Percentiles rank a stretch among this genome's conserved stretches.
Evolutionary conservation across 2,329 filamentous ascomycete species (phyloP).

Genomic region (Lachnellula arida): DNA sequence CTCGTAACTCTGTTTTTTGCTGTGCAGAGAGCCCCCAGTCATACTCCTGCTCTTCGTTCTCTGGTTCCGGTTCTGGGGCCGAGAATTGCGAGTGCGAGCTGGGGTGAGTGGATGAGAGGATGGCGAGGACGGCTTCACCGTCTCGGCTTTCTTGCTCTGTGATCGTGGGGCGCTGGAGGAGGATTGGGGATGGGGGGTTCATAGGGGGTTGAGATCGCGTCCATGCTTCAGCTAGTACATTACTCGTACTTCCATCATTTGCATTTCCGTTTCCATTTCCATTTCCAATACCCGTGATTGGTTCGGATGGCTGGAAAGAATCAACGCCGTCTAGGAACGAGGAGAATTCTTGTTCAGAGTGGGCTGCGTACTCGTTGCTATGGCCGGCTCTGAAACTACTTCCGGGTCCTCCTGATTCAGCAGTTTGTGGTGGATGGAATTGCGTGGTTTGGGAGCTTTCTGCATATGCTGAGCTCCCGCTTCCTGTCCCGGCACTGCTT

Average conservation of each 20-base stretch:
- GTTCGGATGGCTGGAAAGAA: constrained; percentile 22
- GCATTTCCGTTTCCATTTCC: background rate
- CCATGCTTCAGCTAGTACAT: constrained; percentile 20
- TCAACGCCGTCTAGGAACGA: constrained; percentile 28
- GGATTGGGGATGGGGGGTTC: background rate
- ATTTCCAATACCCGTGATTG: background rate
- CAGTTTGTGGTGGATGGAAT: background rate
- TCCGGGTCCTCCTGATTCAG: background rate
- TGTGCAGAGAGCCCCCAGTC: constrained; percentile 28
- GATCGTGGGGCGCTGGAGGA: constrained; percentile 7
- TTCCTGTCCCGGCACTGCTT: constrained; percentile 12
- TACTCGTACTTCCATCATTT: background rate
- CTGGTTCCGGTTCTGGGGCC: constrained; percentile 19
- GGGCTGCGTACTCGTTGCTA: constrained; percentile 20
- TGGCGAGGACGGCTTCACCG: constrained; percentile 37
- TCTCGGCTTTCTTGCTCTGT: constrained; percentile 31
- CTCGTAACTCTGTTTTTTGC: constrained; percentile 22
- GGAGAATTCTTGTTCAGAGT: constrained; percentile 28
- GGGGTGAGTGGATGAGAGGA: constrained; percentile 32
- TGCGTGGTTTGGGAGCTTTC: constrained; percentile 21
- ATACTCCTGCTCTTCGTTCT: constrained; percentile 23
- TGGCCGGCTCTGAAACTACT: constrained; percentile 19
- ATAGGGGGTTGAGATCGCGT: constrained; percentile 9
- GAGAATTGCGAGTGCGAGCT: constrained; percentile 18
- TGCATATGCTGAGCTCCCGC: constrained; percentile 12